Evolutionary conservation across 352 stramenopile genomes (phyloP).

Genomic region (Phytophthora hibernalis): DNA sequence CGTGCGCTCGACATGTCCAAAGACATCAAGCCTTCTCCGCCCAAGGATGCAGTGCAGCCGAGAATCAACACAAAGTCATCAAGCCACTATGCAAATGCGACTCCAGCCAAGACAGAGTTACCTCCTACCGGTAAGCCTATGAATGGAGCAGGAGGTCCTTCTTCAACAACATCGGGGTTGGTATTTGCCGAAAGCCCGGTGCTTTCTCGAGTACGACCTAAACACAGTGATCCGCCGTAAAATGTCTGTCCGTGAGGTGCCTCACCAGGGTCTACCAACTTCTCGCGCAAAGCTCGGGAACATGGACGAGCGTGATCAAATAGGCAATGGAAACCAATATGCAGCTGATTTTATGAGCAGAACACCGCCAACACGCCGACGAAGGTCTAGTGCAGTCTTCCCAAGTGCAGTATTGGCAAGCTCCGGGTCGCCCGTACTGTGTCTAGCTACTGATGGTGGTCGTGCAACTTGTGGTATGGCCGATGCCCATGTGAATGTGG

Average conservation of each 20-base stretch:
- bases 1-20: slow-evolving; percentile 84
- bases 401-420: slow-evolving; percentile 32
- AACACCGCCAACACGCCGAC: slow-evolving; percentile 32
- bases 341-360: slow-evolving; percentile 33
- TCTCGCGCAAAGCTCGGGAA: slow-evolving; percentile 9
- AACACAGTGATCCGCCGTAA: slow-evolving; percentile 83
- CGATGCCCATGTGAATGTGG: slow-evolving; percentile 48
- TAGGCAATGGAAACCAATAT: slow-evolving; percentile 17
- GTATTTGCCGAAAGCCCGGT: slow-evolving; percentile 44
- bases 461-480: slow-evolving; percentile 62
- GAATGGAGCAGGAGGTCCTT: slow-evolving; percentile 1
- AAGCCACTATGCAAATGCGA: slow-evolving; percentile 2
- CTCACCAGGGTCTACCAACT: slow-evolving; percentile 16
- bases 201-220: slow-evolving; percentile 72
- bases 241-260: slow-evolving; percentile 67
- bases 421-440: slow-evolving; percentile 52
- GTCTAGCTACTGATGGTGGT: slow-evolving; percentile 54
- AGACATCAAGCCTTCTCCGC: slow-evolving; percentile 53
- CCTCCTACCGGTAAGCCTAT: slow-evolving; percentile 5
- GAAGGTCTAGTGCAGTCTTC: slow-evolving; percentile 34
- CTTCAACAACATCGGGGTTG: slow-evolving; percentile 9
- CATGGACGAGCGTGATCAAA: neutral
- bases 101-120: neutral
- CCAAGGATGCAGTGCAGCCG: slow-evolving; percentile 28
- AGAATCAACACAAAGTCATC: slow-evolving; percentile 24